Conservation (phyloP, 139 green algal species). For the Nannochloris sp. region DNA sequence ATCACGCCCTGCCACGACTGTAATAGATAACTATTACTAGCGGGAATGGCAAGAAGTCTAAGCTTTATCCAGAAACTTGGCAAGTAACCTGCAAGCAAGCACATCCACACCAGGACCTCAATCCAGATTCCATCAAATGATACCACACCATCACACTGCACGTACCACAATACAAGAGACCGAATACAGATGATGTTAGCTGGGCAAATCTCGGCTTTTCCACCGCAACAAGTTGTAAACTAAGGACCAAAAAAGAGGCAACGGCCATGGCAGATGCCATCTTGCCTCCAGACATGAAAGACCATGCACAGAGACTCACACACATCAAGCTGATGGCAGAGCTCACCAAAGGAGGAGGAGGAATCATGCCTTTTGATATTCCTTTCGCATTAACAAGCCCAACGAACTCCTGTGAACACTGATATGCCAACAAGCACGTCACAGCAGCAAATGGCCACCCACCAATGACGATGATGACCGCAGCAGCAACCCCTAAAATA, state of each 20-base stretch:
- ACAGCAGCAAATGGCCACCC: slow-evolving; percentile 48
- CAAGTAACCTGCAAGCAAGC: slow-evolving; percentile 57
- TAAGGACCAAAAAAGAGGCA: slow-evolving; percentile 67
- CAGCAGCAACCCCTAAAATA: slow-evolving; percentile 43
- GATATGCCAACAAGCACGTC: slow-evolving; percentile 56
- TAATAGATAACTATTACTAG: slow-evolving; percentile 24
- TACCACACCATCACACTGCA: slow-evolving; percentile 33
- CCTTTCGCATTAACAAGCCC: slow-evolving; percentile 28
- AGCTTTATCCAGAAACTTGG: slow-evolving; percentile 91
- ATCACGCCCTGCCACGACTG: slow-evolving; percentile 30
- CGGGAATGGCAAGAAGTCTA: slow-evolving; percentile 46
- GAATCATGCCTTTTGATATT: slow-evolving; percentile 46
- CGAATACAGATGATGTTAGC: slow-evolving; percentile 76
- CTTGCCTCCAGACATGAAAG: slow-evolving; percentile 24
- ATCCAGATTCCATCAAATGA: background rate
- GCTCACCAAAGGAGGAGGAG: slow-evolving; percentile 49
- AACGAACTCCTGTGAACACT: slow-evolving; percentile 59
- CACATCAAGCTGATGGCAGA: slow-evolving; percentile 56
- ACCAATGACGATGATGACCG: slow-evolving; percentile 43
- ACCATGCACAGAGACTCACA: slow-evolving; percentile 50
- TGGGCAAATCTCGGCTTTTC: slow-evolving; percentile 70
- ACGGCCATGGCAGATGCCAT: slow-evolving; percentile 38
- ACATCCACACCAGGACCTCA: no score
- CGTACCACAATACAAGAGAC: slow-evolving; percentile 77
- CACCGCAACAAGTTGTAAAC: slow-evolving; percentile 55